Evolutionary conservation across 2,329 filamentous ascomycete genomes (phyloP).

Genomic region (Penicillium sp.): DNA sequence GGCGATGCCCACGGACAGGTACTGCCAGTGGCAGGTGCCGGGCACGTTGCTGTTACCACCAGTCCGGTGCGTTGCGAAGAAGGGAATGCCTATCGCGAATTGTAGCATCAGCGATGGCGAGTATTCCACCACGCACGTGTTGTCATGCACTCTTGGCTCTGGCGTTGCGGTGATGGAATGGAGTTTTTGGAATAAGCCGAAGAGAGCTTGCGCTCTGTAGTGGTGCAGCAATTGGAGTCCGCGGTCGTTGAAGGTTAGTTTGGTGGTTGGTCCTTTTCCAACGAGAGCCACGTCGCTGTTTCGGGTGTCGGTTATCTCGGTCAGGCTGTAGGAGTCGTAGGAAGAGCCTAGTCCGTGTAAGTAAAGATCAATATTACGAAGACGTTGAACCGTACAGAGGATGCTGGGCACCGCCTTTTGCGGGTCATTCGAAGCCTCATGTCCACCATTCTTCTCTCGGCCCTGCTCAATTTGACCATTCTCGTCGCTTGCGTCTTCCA

Average conservation of each 20-base stretch:
- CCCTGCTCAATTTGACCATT: neutral
- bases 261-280: conserved; percentile 35
- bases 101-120: conserved; percentile 33
- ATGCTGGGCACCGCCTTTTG: conserved; percentile 13
- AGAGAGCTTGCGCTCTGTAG: conserved; percentile 41
- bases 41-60: conserved; percentile 17
- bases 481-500: neutral
- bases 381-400: conserved; percentile 29
- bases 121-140: conserved; percentile 36
- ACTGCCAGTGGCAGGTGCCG: conserved; percentile 46
- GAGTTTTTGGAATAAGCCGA: conserved; percentile 43
- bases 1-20: conserved; percentile 49
- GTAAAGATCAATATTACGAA: neutral
- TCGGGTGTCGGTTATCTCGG: conserved; percentile 21
- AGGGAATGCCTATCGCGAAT: conserved; percentile 49
- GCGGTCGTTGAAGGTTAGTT: conserved; percentile 46
- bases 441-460: neutral
- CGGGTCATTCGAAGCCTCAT: neutral
- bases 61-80: conserved; percentile 45
- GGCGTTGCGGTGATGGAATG: neutral
- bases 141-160: conserved; percentile 29
- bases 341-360: conserved; percentile 27
- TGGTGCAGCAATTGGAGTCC: conserved; percentile 45
- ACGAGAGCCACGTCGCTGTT: conserved; percentile 2
- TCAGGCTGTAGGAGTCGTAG: conserved; percentile 29